A percentile compares a stretch with the other conserved stretches of the same genome.
Conservation (phyloP, 805 yeast species). For the Torulaspora gathmanii region DNA sequence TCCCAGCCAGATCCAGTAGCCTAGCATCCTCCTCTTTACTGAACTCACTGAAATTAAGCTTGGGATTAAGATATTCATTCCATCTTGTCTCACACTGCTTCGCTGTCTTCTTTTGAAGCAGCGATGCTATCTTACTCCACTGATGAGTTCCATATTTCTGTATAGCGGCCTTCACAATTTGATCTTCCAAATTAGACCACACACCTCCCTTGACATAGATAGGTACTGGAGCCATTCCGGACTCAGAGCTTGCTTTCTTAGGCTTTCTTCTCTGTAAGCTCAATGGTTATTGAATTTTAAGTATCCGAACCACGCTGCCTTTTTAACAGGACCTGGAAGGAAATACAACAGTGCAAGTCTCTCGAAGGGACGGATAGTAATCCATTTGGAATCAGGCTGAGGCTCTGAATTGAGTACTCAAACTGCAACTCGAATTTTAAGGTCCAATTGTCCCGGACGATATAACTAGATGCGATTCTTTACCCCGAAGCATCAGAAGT, state of each 20-base stretch:
- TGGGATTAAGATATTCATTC: conserved; percentile 83
- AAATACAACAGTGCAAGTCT: not conserved
- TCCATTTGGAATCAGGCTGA: not conserved
- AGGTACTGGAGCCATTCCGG: conserved; percentile 44
- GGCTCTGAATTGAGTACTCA: not conserved
- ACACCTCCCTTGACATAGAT: conserved; percentile 80
- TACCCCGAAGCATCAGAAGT: conserved; percentile 81
- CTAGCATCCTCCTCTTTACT: conserved; percentile 69
- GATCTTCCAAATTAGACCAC: conserved; percentile 85
- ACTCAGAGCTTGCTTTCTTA: not conserved
- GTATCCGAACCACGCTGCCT: conserved; percentile 1
- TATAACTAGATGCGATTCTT: conserved; percentile 34
- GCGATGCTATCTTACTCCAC: conserved; percentile 89
- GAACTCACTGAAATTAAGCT: conserved; percentile 63
- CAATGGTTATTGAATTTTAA: not conserved
- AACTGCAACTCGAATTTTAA: not conserved
- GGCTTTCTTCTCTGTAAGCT: not conserved
- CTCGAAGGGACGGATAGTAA: not conserved
- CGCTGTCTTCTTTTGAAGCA: conserved; percentile 79
- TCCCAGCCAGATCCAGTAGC: conserved; percentile 58
- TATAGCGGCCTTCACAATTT: conserved; percentile 83
- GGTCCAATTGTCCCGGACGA: not conserved
- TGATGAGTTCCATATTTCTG: conserved; percentile 91
- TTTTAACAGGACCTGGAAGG: not conserved
- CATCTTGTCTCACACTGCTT: conserved; percentile 90